A percentile compares a stretch with the other conserved stretches of the same genome.
Evolutionary conservation across 345 rosid genomes (phyloP).

Genomic region (Rhodamnia rubescens): DNA sequence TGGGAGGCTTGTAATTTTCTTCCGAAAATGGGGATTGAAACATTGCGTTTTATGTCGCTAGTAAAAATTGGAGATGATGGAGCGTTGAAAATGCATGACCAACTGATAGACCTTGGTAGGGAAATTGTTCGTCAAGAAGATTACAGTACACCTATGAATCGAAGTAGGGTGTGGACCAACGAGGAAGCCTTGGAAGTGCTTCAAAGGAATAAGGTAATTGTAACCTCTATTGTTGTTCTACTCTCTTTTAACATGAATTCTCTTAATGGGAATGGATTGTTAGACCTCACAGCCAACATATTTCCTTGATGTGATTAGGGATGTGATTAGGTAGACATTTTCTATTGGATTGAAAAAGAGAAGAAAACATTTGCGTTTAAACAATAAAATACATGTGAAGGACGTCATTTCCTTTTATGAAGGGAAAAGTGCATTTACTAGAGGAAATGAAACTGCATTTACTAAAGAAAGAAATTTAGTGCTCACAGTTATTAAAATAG

Average conservation of each 20-base stretch:
- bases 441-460: too few species aligned
- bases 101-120: background rate
- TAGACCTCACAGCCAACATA: too few species aligned
- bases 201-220: background rate
- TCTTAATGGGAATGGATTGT: background rate
- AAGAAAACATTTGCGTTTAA: too few species aligned
- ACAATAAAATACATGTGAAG: background rate
- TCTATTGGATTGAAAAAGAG: too few species aligned
- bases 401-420: too few species aligned
- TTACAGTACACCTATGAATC: background rate
- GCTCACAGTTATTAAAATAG: too few species aligned
- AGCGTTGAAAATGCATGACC: background rate
- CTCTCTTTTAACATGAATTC: background rate
- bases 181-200: fast-evolving
- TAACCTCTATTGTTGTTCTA: background rate
- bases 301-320: too few species aligned
- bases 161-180: fast-evolving
- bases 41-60: background rate
- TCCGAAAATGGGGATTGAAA: background rate
- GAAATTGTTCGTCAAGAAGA: background rate
- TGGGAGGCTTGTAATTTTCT: background rate
- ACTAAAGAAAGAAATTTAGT: too few species aligned
- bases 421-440: too few species aligned
- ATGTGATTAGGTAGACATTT: too few species aligned
- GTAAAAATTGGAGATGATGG: background rate